Evolutionary conservation across 2,329 filamentous ascomycete genomes (phyloP).

Genomic region (Cordyceps tenuipes): DNA sequence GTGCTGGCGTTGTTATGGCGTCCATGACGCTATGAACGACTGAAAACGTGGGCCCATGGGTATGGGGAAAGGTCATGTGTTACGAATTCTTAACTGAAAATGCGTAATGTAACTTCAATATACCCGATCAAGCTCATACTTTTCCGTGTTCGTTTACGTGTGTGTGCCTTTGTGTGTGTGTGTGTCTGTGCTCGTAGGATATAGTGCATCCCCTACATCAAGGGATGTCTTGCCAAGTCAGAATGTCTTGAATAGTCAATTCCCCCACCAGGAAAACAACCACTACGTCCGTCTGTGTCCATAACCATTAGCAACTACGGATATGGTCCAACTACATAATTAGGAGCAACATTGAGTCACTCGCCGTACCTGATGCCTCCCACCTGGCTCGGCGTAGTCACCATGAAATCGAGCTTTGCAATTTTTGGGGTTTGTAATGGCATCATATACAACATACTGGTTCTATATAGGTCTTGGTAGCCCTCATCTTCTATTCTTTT

Average conservation of each 20-base stretch:
- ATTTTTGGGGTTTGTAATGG: background rate
- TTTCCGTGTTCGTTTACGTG: background rate
- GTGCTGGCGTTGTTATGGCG: background rate
- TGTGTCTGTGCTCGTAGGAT: background rate
- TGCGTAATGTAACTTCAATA: slow-evolving; percentile 9
- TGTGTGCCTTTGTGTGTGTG: background rate
- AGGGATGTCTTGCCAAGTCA: background rate
- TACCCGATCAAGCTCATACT: slow-evolving; percentile 6
- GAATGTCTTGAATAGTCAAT: too few species aligned
- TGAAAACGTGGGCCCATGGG: background rate
- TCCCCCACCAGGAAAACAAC: too few species aligned
- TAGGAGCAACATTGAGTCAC: background rate
- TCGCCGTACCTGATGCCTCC: background rate
- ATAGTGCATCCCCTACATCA: too few species aligned
- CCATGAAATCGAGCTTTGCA: background rate
- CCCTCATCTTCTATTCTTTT: background rate
- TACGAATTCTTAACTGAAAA: slow-evolving; percentile 10
- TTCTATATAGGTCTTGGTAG: slow-evolving; percentile 11
- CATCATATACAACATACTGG: slow-evolving; percentile 3
- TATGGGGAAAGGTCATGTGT: background rate
- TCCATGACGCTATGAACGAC: background rate
- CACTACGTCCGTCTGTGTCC: background rate
- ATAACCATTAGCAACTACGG: too few species aligned
- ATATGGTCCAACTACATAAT: too few species aligned
- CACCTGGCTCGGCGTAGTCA: background rate